phyloP scores from a whole-genome alignment of 257 asterid species.

The Solanum neorickii region DNA sequence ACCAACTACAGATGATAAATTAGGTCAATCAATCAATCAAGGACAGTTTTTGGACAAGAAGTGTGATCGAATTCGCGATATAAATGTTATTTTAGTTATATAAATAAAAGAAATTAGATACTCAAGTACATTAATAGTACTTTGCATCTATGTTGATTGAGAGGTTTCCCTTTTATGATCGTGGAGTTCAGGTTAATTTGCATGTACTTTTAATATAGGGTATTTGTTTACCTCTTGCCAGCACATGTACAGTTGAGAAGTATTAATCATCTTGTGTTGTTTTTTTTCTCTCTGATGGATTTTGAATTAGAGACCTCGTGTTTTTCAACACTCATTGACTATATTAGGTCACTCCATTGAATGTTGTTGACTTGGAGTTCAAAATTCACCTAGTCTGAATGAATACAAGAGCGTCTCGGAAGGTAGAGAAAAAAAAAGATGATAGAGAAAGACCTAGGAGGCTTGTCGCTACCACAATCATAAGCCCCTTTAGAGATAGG shows the following conservation, averaged over 20 bases:
- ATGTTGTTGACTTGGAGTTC: not conserved
- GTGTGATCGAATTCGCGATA: not conserved
- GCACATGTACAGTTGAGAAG: fast-evolving
- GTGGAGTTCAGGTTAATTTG: not conserved
- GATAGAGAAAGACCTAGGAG: too few species aligned
- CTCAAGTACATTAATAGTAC: not conserved
- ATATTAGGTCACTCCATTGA: not conserved
- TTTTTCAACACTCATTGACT: not conserved
- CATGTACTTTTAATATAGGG: fast-evolving
- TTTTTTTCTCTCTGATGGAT: not conserved
- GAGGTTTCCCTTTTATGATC: not conserved
- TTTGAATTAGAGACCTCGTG: not conserved
- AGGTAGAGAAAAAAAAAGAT: too few species aligned
- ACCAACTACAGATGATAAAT: not conserved
- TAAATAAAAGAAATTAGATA: not conserved
- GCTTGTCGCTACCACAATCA: too few species aligned
- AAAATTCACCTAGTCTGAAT: not conserved
- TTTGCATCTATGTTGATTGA: not conserved
- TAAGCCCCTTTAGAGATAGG: too few species aligned
- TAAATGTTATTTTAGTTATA: not conserved
- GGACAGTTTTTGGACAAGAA: not conserved
- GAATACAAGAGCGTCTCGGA: not conserved
- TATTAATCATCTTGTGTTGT: not conserved
- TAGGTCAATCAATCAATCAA: not conserved
- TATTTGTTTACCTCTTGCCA: not conserved